Evolutionary conservation across 176 grass and related monocot species (phyloP).

Genomic region (Oryza meridionalis): DNA sequence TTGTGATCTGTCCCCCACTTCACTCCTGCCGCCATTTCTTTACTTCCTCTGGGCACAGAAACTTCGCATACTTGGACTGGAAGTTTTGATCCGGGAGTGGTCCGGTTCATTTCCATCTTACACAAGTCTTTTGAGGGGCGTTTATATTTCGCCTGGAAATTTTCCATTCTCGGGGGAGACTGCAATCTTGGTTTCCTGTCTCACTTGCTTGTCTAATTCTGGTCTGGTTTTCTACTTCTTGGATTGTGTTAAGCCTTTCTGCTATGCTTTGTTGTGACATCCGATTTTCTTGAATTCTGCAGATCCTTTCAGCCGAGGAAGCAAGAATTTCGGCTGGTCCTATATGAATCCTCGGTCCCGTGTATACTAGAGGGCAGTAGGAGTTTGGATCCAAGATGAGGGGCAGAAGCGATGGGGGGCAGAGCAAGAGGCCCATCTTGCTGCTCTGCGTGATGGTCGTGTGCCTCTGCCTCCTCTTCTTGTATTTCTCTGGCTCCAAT

Average conservation of each 20-base stretch:
- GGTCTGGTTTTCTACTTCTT: constrained; percentile 38
- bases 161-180: constrained; percentile 30
- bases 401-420: constrained; percentile 70
- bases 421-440: constrained; percentile 68
- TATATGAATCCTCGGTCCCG: constrained; percentile 42
- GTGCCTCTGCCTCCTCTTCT: constrained; percentile 81
- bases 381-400: constrained; percentile 61
- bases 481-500: constrained; percentile 71
- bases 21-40: constrained; percentile 18
- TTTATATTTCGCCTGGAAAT: constrained; percentile 14
- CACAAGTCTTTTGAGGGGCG: not conserved
- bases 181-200: constrained; percentile 35
- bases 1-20: constrained; percentile 49
- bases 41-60: constrained; percentile 37
- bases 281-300: not conserved
- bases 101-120: constrained; percentile 27
- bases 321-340: not conserved
- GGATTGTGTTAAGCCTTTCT: constrained; percentile 14
- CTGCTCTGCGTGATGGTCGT: constrained; percentile 63
- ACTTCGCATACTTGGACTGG: constrained; percentile 15
- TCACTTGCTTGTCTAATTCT: constrained; percentile 29
- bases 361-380: constrained; percentile 42
- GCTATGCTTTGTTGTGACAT: not conserved
- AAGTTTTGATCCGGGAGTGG: constrained; percentile 13
- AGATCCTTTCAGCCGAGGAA: constrained; percentile 27